phyloP scores from a whole-genome alignment of 257 asterid species.

The Ilex aquifolium region DNA sequence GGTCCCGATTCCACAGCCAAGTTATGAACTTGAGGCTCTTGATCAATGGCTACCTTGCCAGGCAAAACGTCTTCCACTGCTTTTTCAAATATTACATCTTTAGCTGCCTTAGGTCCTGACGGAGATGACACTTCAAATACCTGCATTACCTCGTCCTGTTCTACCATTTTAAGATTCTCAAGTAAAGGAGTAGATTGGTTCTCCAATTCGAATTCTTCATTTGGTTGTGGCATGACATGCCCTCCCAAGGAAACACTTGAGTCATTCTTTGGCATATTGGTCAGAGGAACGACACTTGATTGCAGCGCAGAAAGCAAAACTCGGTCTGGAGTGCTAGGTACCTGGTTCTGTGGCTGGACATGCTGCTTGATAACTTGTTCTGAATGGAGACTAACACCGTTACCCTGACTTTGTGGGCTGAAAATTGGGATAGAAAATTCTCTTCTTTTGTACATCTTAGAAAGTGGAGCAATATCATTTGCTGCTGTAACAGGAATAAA shows the following conservation, averaged over 20 bases:
- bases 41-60: slow-evolving; percentile 15
- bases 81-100: slow-evolving; percentile 13
- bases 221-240: slow-evolving; percentile 15
- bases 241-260: slow-evolving; percentile 28
- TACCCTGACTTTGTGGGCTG: slow-evolving; percentile 17
- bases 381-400: slow-evolving; percentile 11
- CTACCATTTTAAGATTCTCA: slow-evolving; percentile 54
- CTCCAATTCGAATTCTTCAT: slow-evolving; percentile 13
- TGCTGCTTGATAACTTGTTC: slow-evolving; percentile 5
- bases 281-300: slow-evolving; percentile 7
- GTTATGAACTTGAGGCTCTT: not conserved
- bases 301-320: slow-evolving; percentile 16
- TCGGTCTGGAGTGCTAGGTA: slow-evolving; percentile 12
- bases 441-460: slow-evolving; percentile 43
- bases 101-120: slow-evolving; percentile 17
- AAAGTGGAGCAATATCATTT: slow-evolving; percentile 72
- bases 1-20: slow-evolving; percentile 12
- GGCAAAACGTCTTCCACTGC: slow-evolving; percentile 3
- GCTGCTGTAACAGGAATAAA: slow-evolving; percentile 45
- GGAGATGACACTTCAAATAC: slow-evolving; percentile 46
- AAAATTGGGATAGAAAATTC: slow-evolving; percentile 26
- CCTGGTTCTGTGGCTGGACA: slow-evolving; percentile 21
- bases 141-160: slow-evolving; percentile 66
- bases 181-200: slow-evolving; percentile 17
- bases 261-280: slow-evolving; percentile 13